Evolutionary conservation across 805 yeast species (phyloP).

Genomic region (Metschnikowia picachoensis): DNA sequence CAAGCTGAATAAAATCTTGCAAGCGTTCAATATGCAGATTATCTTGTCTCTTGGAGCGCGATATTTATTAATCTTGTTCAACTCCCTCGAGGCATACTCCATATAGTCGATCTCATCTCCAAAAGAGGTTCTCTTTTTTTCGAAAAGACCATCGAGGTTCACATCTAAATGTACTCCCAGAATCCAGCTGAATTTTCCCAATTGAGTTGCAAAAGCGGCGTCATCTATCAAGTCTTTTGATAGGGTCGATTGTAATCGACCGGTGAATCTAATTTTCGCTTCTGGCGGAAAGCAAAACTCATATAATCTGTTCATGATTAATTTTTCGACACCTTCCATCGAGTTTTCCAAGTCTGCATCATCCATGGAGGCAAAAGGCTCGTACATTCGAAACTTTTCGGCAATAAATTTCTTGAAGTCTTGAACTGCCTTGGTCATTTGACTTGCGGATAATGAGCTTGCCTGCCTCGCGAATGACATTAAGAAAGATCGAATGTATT

Average conservation of each 20-base stretch:
- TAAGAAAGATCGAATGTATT: constrained; percentile 81
- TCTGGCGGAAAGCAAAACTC: constrained; percentile 76
- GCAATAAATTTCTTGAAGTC: constrained; percentile 77
- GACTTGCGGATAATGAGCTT: constrained; percentile 60
- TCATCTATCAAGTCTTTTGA: constrained; percentile 64
- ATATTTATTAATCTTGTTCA: constrained; percentile 73
- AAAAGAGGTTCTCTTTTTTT: constrained; percentile 20
- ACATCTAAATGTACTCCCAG: constrained; percentile 76
- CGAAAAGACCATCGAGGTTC: constrained; percentile 39
- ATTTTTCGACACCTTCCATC: constrained; percentile 87
- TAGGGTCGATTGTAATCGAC: constrained; percentile 27
- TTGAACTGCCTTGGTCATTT: constrained; percentile 68
- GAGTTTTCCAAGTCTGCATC: constrained; percentile 64
- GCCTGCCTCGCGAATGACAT: constrained; percentile 65
- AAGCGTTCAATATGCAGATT: constrained; percentile 84
- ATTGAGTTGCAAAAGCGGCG: constrained; percentile 43
- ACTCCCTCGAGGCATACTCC: constrained; percentile 65
- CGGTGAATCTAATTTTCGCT: constrained; percentile 31
- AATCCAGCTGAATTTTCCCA: constrained; percentile 67
- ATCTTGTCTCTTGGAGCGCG: constrained; percentile 94
- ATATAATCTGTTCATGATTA: constrained; percentile 84
- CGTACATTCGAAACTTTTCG: constrained; percentile 54
- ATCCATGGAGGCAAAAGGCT: constrained; percentile 69
- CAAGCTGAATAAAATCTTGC: constrained; percentile 87
- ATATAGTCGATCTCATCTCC: constrained; percentile 36